Conservation (phyloP, 345 rosid species). For the Hypericum perforatum region DNA sequence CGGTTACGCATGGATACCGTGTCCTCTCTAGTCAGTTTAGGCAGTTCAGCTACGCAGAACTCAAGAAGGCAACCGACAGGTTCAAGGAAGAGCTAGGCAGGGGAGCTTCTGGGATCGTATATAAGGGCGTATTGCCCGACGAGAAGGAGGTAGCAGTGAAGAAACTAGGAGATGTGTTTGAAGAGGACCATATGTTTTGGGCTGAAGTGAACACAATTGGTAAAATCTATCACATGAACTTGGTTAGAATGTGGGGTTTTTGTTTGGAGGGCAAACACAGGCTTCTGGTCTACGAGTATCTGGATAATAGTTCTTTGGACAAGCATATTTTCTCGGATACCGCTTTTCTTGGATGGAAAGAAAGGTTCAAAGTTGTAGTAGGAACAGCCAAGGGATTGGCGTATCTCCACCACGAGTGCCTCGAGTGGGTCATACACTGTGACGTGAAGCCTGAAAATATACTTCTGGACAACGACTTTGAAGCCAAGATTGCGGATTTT, state of each 20-base stretch:
- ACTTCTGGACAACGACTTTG: too few species aligned
- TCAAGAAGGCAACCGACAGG: constrained; percentile 27
- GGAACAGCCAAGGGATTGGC: too few species aligned
- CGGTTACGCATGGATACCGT: constrained; percentile 19
- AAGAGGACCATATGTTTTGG: constrained; percentile 4
- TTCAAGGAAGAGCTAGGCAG: too few species aligned
- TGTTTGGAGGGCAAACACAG: too few species aligned
- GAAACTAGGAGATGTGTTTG: constrained; percentile 1
- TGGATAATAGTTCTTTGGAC: not conserved
- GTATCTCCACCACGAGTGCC: constrained; percentile 7
- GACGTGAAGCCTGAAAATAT: constrained; percentile 5
- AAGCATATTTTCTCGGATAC: constrained; percentile 4
- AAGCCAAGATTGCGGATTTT: too few species aligned
- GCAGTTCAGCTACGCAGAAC: constrained; percentile 27
- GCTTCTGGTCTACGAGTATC: too few species aligned
- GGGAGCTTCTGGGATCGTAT: too few species aligned
- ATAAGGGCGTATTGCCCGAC: not conserved
- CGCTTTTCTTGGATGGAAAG: not conserved
- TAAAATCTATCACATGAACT: too few species aligned
- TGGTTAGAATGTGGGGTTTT: too few species aligned
- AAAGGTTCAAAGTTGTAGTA: not conserved
- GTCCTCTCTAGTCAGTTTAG: constrained; percentile 19
- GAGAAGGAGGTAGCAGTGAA: constrained; percentile 3
- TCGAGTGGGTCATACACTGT: constrained; percentile 8
- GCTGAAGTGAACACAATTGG: too few species aligned